These are phyloP conservation scores for Aspergillus hancockii DNA, from an alignment of 495 filamentous ascomycete genomes.

Conservation along the genomic window DNA sequence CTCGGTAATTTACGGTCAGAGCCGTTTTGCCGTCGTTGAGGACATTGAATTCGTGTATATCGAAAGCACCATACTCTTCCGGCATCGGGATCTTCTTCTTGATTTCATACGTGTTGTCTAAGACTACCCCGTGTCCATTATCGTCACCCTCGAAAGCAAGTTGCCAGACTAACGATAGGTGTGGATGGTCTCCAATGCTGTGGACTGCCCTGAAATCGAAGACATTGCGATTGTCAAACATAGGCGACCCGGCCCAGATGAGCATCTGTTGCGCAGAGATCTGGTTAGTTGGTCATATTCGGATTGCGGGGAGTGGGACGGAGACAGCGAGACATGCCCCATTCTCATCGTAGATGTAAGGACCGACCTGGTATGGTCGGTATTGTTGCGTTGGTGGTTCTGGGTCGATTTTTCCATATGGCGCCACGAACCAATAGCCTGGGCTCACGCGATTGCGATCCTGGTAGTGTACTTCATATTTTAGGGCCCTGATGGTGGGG, in stretches of 20 bases:
- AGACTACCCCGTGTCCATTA: conserved; percentile 30
- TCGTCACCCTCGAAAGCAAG: conserved; percentile 30
- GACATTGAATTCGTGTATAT: conserved; percentile 51
- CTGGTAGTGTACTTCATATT: conserved; percentile 20
- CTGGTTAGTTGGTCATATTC: not conserved
- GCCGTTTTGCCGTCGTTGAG: conserved; percentile 34
- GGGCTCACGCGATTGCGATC: conserved; percentile 18
- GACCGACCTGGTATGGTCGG: conserved; percentile 37
- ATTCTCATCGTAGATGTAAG: conserved; percentile 41
- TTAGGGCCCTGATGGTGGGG: conserved; percentile 19
- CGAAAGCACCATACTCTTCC: conserved; percentile 32
- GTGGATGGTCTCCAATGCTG: conserved; percentile 18
- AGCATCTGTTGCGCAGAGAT: conserved; percentile 14
- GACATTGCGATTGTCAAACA: conserved; percentile 34
- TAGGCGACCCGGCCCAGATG: conserved; percentile 25
- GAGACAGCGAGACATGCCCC: conserved; percentile 27
- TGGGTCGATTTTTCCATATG: conserved; percentile 21
- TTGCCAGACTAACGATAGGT: conserved; percentile 46
- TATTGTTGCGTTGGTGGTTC: conserved; percentile 22
- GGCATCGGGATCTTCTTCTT: conserved; percentile 34
- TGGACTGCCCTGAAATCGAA: conserved; percentile 41
- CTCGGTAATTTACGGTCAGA: conserved; percentile 47
- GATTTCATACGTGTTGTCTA: conserved; percentile 33
- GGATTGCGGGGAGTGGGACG: not conserved
- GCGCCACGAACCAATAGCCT: conserved; percentile 32